These are phyloP conservation scores for Amphicarpaea edgeworthii DNA, from an alignment of 306 rosid genomes.

Conservation along the genomic window DNA sequence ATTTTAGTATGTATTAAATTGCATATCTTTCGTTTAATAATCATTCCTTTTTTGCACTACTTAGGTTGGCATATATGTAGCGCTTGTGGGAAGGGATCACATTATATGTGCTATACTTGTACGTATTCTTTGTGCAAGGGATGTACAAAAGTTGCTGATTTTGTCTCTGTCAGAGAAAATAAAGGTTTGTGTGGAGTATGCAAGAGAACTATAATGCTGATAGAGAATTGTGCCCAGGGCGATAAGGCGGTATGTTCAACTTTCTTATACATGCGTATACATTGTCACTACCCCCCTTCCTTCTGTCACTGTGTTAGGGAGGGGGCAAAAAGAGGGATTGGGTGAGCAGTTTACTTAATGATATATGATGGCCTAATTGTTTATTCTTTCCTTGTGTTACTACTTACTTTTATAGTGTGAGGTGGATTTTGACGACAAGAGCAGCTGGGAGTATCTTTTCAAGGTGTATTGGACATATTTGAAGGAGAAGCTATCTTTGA, in stretches of 20 bases:
- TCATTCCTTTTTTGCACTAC: conserved; percentile 22
- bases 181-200: conserved; percentile 94
- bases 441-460: conserved; percentile 99
- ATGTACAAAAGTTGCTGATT: conserved; percentile 83
- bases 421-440: conserved; percentile 95
- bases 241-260: conserved; percentile 69
- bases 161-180: conserved; percentile 76
- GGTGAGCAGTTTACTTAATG: not conserved
- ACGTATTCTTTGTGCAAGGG: conserved; percentile 93
- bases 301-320: not conserved
- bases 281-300: not conserved
- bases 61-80: conserved; percentile 99
- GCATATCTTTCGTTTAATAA: not conserved
- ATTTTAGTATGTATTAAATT: conserved; percentile 31
- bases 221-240: conserved; percentile 68
- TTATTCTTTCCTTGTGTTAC: conserved; percentile 25
- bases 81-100: conserved; percentile 71
- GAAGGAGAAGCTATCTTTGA: conserved; percentile 74
- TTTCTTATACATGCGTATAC: conserved; percentile 29
- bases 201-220: conserved; percentile 81
- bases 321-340: not conserved
- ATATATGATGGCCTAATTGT: conserved; percentile 26
- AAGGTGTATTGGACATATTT: conserved; percentile 88
- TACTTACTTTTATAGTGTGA: conserved; percentile 52
- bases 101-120: conserved; percentile 96